Conservation (phyloP, 2,329 filamentous ascomycete species). For the Lachnum nothofagi region DNA sequence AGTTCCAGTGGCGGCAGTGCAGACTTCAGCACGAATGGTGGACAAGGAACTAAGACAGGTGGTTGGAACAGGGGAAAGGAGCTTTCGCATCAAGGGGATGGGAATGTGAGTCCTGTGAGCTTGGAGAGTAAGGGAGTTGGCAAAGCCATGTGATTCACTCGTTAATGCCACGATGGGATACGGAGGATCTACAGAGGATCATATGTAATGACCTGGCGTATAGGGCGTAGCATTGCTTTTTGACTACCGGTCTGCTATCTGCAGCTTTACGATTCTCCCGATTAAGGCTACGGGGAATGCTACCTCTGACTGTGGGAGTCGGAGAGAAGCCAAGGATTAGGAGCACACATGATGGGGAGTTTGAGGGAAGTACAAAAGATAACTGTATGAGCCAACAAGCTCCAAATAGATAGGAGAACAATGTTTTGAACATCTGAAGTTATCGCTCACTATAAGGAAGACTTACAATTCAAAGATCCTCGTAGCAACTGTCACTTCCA, state of each 20-base stretch:
- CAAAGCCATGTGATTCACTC: slow-evolving; percentile 22
- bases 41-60: slow-evolving; percentile 2
- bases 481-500: too few relatives aligned
- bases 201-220: background rate
- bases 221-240: too few relatives aligned
- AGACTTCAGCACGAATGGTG: slow-evolving; percentile 8
- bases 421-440: background rate
- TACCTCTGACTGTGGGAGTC: background rate
- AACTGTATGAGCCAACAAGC: too few relatives aligned
- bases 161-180: background rate
- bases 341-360: background rate
- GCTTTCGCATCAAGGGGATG: slow-evolving; percentile 9
- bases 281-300: background rate
- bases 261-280: background rate
- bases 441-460: background rate
- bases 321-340: background rate
- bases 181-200: background rate
- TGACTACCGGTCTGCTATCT: too few relatives aligned
- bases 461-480: too few relatives aligned
- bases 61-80: slow-evolving; percentile 9
- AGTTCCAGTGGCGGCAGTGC: slow-evolving; percentile 11
- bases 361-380: background rate
- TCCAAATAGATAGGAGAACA: background rate
- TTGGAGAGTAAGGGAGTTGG: slow-evolving; percentile 20
- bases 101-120: slow-evolving; percentile 21